Evolutionary conservation across 257 asterid genomes (phyloP), one percentile per base, ranked within the genome.

Genomic region (Dorcoceras hygrometricum): DNA sequence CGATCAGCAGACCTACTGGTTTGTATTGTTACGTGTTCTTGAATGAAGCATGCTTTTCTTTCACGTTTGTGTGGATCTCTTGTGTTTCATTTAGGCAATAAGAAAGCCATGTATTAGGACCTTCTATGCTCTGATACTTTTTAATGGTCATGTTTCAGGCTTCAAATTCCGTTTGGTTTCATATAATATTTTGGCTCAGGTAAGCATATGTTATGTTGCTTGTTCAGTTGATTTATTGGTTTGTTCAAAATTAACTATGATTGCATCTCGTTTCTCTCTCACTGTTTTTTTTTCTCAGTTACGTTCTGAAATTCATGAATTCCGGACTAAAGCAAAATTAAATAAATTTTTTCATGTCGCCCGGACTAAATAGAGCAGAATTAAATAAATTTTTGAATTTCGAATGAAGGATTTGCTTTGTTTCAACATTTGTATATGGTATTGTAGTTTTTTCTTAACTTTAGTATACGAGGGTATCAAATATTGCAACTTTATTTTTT

Each of bases 121-220:
- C 34, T 36, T 60, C 11, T 63, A 26, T 6, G 23, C 43, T 32
- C 64, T 39, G 59, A 66, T 59, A 72, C 68, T 58, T 64, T 67
- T 59, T 59, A 39, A 27, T 78, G 62, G 58, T 46, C 27, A 46
- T 56, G 3, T 76, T 68, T 5, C 95, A 93, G 98, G 87, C 74
- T 77, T 72, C 77, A 88, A 71, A 67, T 88, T 93, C 84, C 81
- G 95, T 64, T 79, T 93, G 48, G 93, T 88, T 20, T 90, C 99
- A 25, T 93, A 93, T 70, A 93, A 93, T 77, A 80, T 88, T 64
- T 78, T 93, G 84, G 97, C 96, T 72, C 99, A 90, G 97, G 97
- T 92, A 78, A 60, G 67, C n/a, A 18, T 22, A 34, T 34, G 57
- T 54, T 67, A 55, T 6, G 14, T 67, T 50, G 26, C 8, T 23